Evolutionary conservation across 2,329 filamentous ascomycete species (phyloP).

Genomic region (Exophiala viscosa): DNA sequence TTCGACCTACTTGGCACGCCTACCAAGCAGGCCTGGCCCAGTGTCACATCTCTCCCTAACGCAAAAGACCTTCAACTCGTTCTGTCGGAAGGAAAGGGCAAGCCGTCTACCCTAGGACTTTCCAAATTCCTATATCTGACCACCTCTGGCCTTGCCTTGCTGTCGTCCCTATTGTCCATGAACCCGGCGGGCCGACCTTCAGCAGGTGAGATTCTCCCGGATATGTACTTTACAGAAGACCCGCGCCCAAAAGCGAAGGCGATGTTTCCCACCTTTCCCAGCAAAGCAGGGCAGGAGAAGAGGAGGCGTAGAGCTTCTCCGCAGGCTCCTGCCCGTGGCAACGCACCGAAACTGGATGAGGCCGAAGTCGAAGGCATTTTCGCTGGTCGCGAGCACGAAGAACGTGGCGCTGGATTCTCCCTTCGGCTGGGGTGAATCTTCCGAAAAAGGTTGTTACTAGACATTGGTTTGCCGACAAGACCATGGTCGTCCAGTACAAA

Average conservation of each 20-base stretch:
- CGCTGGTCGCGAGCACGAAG: constrained; percentile 30
- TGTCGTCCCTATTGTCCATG: constrained; percentile 67
- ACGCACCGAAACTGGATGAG: constrained; percentile 52
- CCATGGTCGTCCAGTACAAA: too few relatives aligned
- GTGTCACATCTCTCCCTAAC: constrained; percentile 81
- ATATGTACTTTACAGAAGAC: constrained; percentile 84
- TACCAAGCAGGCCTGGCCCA: constrained; percentile 77
- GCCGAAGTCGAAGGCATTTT: constrained; percentile 70
- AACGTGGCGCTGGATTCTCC: constrained; percentile 54
- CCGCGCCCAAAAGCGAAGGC: constrained; percentile 84
- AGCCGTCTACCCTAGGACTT: constrained; percentile 31
- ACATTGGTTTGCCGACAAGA: too few relatives aligned
- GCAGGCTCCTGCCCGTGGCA: constrained; percentile 75
- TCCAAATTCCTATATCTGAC: constrained; percentile 80
- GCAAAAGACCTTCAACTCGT: constrained; percentile 69
- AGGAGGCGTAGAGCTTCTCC: constrained; percentile 69
- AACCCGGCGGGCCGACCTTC: constrained; percentile 69
- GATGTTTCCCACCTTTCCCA: constrained; percentile 96
- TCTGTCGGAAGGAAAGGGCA: constrained; percentile 30
- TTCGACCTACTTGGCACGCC: constrained; percentile 88
- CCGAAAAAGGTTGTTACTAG: too few relatives aligned
- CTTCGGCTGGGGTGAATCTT: constrained; percentile 55
- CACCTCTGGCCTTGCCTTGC: constrained; percentile 64
- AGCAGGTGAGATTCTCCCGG: constrained; percentile 69
- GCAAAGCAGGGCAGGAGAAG: constrained; percentile 87